phyloP scores from a whole-genome alignment of 495 filamentous ascomycete genomes.

The Penicillium longicatenatum region DNA sequence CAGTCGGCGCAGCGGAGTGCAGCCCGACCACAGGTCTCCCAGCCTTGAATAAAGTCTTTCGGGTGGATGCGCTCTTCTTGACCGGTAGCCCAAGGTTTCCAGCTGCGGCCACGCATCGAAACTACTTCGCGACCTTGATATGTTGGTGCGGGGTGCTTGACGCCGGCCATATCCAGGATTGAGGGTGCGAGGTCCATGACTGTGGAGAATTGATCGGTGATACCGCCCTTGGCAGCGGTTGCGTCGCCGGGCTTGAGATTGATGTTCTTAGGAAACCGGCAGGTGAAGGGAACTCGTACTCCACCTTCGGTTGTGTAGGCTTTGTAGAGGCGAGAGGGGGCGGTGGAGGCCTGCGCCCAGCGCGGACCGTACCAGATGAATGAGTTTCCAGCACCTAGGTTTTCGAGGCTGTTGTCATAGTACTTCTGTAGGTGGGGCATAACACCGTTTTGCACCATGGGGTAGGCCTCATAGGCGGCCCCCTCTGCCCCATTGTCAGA shows the following conservation, averaged over 20 bases:
- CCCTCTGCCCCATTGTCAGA: slow-evolving; percentile 61
- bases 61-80: slow-evolving; percentile 42
- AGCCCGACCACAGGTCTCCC: slow-evolving; percentile 49
- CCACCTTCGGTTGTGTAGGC: slow-evolving; percentile 65
- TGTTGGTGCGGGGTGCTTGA: slow-evolving; percentile 56
- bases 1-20: slow-evolving; percentile 50
- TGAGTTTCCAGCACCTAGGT: slow-evolving; percentile 60
- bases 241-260: slow-evolving; percentile 21
- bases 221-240: slow-evolving; percentile 29
- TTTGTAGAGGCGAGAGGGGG: slow-evolving; percentile 63
- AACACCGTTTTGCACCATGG: slow-evolving; percentile 54
- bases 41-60: slow-evolving; percentile 49
- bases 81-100: slow-evolving; percentile 45
- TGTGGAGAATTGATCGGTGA: slow-evolving; percentile 60
- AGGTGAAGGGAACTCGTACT: slow-evolving; percentile 59
- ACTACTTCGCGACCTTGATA: slow-evolving; percentile 61
- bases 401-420: slow-evolving; percentile 63
- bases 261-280: slow-evolving; percentile 46
- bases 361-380: slow-evolving; percentile 69
- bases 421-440: slow-evolving; percentile 59
- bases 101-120: slow-evolving; percentile 56
- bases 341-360: slow-evolving; percentile 65
- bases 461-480: slow-evolving; percentile 60
- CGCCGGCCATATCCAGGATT: slow-evolving; percentile 62
- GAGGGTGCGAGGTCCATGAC: slow-evolving; percentile 67